phyloP scores from a whole-genome alignment of 1,284 basidiomycete species.

The Cryptococcus floricola region DNA sequence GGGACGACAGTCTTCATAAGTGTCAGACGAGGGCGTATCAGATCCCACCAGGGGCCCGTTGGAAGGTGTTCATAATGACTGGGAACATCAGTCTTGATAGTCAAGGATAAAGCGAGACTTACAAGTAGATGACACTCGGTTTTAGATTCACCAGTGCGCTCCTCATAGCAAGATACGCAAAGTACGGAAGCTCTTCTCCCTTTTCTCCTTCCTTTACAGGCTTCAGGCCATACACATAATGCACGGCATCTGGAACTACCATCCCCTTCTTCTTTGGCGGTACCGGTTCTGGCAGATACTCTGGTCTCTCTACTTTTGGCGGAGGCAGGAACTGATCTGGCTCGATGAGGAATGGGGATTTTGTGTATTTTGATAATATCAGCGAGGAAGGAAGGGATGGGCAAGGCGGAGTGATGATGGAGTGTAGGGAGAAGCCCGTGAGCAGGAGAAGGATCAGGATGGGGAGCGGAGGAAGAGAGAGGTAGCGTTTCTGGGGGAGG shows the following conservation, averaged over 20 bases:
- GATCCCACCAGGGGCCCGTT: slow-evolving; percentile 48
- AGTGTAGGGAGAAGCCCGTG: slow-evolving; percentile 1
- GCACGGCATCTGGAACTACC: slow-evolving; percentile 45
- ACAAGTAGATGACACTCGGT: slow-evolving; percentile 50
- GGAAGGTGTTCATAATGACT: slow-evolving; percentile 49
- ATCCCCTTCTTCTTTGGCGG: slow-evolving; percentile 32
- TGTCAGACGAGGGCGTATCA: slow-evolving; percentile 41
- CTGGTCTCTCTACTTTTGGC: slow-evolving; percentile 14
- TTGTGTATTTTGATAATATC: slow-evolving; percentile 5
- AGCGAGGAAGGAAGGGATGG: neutral
- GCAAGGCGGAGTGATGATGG: slow-evolving; percentile 1
- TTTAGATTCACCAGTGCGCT: slow-evolving; percentile 48
- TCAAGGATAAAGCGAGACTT: slow-evolving; percentile 12
- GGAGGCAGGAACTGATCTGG: slow-evolving; percentile 23
- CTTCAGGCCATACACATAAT: slow-evolving; percentile 50
- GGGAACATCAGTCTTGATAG: neutral
- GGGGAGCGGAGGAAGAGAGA: slow-evolving; percentile 10
- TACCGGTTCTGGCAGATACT: slow-evolving; percentile 31
- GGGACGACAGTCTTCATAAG: slow-evolving; percentile 40
- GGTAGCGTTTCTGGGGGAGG: slow-evolving; percentile 4
- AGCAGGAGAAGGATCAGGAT: slow-evolving; percentile 9
- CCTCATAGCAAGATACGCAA: slow-evolving; percentile 50
- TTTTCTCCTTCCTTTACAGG: slow-evolving; percentile 25
- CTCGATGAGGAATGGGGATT: slow-evolving; percentile 30
- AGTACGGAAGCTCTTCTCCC: slow-evolving; percentile 48